Percentiles rank a stretch among this genome's conserved stretches.
These are phyloP conservation scores for Backusella sp. DNA, from an alignment of 192 early-diverging fungal species.

Conservation along the genomic window DNA sequence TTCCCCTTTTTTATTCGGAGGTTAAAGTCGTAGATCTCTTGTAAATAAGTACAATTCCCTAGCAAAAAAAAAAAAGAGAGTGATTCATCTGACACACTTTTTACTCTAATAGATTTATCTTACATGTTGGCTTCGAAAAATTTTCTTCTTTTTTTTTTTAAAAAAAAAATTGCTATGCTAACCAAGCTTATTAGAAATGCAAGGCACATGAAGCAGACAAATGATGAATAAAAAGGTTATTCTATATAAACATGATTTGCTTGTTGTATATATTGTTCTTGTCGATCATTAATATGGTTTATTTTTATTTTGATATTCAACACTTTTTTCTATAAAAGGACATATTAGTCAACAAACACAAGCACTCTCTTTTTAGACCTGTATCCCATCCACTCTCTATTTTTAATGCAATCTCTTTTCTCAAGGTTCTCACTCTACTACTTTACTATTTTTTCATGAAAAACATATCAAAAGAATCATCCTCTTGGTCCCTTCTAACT, in stretches of 20 bases:
- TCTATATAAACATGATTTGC: neutral
- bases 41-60: neutral
- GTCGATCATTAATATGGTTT: neutral
- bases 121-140: neutral
- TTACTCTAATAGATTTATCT: neutral
- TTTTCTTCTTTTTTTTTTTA: neutral
- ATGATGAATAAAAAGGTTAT: neutral
- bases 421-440: too few relatives aligned
- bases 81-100: constrained; percentile 6
- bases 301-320: neutral
- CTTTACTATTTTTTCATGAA: too few relatives aligned
- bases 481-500: too few relatives aligned
- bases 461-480: too few relatives aligned
- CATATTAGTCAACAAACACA: neutral
- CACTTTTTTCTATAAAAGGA: neutral
- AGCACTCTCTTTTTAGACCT: neutral
- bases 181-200: neutral
- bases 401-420: too few relatives aligned
- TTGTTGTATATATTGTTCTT: neutral
- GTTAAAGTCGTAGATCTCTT: neutral
- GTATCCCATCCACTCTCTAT: too few relatives aligned
- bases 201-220: neutral
- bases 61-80: neutral
- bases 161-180: neutral
- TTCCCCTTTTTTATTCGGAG: neutral